phyloP scores from a whole-genome alignment of 306 rosid genomes.

The Rosa persica region DNA sequence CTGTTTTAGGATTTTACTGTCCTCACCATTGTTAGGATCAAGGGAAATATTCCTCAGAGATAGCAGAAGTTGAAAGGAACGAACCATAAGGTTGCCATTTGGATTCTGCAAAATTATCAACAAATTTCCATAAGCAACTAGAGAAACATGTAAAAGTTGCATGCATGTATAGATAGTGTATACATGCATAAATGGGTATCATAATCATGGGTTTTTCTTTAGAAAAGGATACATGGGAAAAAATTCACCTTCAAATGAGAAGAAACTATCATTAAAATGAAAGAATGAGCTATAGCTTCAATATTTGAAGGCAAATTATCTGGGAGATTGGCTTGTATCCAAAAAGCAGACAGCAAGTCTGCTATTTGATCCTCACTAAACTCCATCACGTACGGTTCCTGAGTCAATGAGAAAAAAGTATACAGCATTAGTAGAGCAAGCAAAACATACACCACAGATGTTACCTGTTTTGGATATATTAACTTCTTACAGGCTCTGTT shows the following conservation, averaged over 20 bases:
- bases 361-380: slow-evolving; percentile 86
- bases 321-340: slow-evolving; percentile 81
- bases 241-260: slow-evolving; percentile 70
- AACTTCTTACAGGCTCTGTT: slow-evolving; percentile 54
- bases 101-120: slow-evolving; percentile 54
- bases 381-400: slow-evolving; percentile 82
- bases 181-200: background rate
- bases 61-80: slow-evolving; percentile 79
- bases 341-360: slow-evolving; percentile 83
- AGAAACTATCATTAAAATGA: slow-evolving; percentile 58
- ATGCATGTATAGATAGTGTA: background rate
- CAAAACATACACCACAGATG: slow-evolving; percentile 9
- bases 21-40: slow-evolving; percentile 68
- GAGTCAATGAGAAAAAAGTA: slow-evolving; percentile 35
- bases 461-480: slow-evolving; percentile 12
- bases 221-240: background rate
- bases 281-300: slow-evolving; percentile 85
- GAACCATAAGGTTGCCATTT: slow-evolving; percentile 58
- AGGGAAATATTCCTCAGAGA: slow-evolving; percentile 71
- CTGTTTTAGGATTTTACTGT: slow-evolving; percentile 1
- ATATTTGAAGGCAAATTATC: slow-evolving; percentile 88
- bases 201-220: background rate
- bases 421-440: slow-evolving; percentile 9
- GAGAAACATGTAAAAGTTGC: background rate
- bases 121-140: slow-evolving; percentile 14